phyloP scores from a whole-genome alignment of 2,329 filamentous ascomycete species.

The Trichoderma gracile region DNA sequence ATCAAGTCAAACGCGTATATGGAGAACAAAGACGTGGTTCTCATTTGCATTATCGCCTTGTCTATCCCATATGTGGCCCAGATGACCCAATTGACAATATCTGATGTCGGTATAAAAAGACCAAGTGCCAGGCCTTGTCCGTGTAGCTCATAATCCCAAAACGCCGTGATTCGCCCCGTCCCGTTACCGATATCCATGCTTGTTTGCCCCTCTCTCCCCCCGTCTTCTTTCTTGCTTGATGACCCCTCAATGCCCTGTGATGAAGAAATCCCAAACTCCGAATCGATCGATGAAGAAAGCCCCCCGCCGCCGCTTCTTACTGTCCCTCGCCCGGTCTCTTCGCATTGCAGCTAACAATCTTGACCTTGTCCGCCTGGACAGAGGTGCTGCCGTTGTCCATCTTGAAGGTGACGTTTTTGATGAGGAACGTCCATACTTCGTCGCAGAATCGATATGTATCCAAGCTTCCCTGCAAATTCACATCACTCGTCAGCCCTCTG shows the following conservation, averaged over 20 bases:
- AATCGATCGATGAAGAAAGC: too few relatives aligned
- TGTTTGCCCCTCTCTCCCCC: neutral
- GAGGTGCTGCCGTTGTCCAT: conserved; percentile 76
- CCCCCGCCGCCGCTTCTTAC: neutral
- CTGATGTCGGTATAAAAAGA: neutral
- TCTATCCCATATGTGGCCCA: conserved; percentile 6
- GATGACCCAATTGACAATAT: neutral
- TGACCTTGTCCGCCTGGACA: conserved; percentile 86
- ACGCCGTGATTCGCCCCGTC: conserved; percentile 25
- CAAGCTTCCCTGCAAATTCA: conserved; percentile 71
- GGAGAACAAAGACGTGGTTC: too few relatives aligned
- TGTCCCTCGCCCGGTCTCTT: conserved; percentile 60
- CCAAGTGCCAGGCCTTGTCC: neutral
- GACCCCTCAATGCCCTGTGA: neutral
- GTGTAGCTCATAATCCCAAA: conserved; percentile 20
- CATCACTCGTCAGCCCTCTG: neutral
- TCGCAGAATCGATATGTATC: conserved; percentile 99
- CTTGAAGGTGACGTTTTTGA: conserved; percentile 99
- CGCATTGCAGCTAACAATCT: conserved; percentile 97
- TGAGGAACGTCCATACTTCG: conserved; percentile 98
- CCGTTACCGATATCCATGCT: neutral
- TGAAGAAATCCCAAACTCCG: too few relatives aligned
- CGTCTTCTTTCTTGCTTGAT: neutral
- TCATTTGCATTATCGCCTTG: neutral
- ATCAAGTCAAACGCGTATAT: neutral